Evolutionary conservation across 1,284 basidiomycete species (phyloP).

Genomic region (Puccinia polysora): DNA sequence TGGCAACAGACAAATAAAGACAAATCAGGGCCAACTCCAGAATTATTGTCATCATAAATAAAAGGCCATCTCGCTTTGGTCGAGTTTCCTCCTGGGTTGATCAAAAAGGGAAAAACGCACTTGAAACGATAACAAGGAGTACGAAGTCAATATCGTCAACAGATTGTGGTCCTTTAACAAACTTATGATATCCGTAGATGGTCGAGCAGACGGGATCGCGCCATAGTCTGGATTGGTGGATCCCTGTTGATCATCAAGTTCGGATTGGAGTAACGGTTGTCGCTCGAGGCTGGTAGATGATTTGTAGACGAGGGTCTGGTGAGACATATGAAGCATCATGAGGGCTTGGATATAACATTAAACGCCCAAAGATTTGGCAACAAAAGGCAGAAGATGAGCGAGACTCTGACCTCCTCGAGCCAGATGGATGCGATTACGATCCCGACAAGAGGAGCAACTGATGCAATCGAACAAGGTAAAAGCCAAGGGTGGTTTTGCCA

Average conservation of each 20-base stretch:
- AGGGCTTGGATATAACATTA: too few species aligned
- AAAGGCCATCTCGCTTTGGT: background rate
- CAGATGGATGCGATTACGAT: background rate
- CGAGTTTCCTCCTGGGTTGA: background rate
- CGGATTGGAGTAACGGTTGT: background rate
- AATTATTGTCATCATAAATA: background rate
- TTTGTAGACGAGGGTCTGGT: background rate
- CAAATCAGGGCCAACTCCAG: too few species aligned
- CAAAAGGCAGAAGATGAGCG: too few species aligned
- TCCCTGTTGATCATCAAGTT: conserved; percentile 3
- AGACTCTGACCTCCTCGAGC: conserved; percentile 25
- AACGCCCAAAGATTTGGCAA: too few species aligned
- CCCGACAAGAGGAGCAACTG: background rate
- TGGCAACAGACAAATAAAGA: too few species aligned
- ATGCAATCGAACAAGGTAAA: conserved; percentile 1
- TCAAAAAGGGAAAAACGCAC: background rate
- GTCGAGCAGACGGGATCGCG: background rate
- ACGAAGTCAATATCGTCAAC: background rate
- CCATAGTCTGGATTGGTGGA: background rate
- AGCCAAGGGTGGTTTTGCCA: conserved; percentile 22
- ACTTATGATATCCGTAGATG: background rate
- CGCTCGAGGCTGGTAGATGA: background rate
- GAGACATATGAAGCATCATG: too few species aligned
- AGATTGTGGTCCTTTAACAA: conserved; percentile 18
- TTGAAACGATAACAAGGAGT: conserved; percentile 24